phyloP scores from a whole-genome alignment of 441 rosid species.

The Metrosideros polymorpha region DNA sequence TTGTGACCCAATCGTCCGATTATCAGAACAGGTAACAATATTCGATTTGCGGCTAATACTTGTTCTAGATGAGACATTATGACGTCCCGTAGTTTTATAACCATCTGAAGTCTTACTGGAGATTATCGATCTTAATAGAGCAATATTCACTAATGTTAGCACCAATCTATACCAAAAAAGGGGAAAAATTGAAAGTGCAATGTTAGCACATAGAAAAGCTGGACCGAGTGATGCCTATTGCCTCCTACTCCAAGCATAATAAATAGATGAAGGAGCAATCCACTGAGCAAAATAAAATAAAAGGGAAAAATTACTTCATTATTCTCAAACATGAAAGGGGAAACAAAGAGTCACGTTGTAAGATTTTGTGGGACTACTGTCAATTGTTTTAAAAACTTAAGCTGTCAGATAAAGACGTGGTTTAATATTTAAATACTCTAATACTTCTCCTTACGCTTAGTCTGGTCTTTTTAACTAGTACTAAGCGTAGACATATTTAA shows the following conservation, averaged over 20 bases:
- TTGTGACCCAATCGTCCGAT: neutral
- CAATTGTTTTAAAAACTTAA: no score
- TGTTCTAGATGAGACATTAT: neutral
- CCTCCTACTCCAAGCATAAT: neutral
- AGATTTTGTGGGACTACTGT: no score
- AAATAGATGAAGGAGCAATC: neutral
- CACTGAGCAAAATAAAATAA: neutral
- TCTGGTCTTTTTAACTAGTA: no score
- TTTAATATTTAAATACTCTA: no score
- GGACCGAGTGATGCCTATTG: neutral
- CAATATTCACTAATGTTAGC: no score
- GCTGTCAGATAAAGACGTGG: no score
- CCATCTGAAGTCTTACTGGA: neutral
- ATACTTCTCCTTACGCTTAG: no score
- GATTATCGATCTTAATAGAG: neutral
- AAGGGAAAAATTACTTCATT: neutral
- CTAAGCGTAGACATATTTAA: no score
- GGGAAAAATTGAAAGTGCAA: neutral
- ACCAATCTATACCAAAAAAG: no score
- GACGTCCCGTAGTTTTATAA: neutral
- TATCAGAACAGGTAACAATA: neutral
- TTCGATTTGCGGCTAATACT: neutral
- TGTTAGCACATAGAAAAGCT: neutral
- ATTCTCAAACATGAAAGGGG: neutral
- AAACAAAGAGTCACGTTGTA: accelerated